These are phyloP conservation scores for Cryptococcus floricola DNA, from an alignment of 1,284 basidiomycete genomes.

Conservation along the genomic window DNA sequence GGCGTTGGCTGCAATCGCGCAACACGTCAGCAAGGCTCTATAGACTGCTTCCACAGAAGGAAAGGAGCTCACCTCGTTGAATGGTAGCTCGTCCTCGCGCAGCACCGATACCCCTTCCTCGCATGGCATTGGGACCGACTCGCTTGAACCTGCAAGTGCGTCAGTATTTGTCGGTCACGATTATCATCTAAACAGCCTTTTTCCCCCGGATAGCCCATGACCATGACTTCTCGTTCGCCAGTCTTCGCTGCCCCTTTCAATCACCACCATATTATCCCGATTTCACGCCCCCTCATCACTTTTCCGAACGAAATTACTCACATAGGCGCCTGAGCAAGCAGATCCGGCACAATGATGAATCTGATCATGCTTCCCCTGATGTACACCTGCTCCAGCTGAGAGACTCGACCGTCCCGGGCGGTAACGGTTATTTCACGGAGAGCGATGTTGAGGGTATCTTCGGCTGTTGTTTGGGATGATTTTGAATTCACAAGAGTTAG, in stretches of 20 bases:
- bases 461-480: constrained; percentile 60
- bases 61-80: constrained; percentile 40
- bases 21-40: background rate
- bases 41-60: background rate
- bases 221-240: too few relatives aligned
- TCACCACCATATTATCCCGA: background rate
- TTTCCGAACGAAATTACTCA: constrained; percentile 52
- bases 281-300: too few relatives aligned
- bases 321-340: constrained; percentile 99
- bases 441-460: constrained; percentile 97
- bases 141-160: constrained; percentile 79
- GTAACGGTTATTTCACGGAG: constrained; percentile 97
- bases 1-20: constrained; percentile 37
- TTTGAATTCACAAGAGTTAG: constrained; percentile 7
- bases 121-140: constrained; percentile 96
- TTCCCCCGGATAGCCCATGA: too few relatives aligned
- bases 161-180: too few relatives aligned
- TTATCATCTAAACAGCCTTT: too few relatives aligned
- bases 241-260: background rate
- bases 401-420: constrained; percentile 94
- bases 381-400: constrained; percentile 99
- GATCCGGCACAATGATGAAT: constrained; percentile 99
- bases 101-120: constrained; percentile 96
- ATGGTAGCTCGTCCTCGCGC: constrained; percentile 51
- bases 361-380: constrained; percentile 96